Conservation (phyloP, 2,329 filamentous ascomycete species). For the Gremmenia infestans region DNA sequence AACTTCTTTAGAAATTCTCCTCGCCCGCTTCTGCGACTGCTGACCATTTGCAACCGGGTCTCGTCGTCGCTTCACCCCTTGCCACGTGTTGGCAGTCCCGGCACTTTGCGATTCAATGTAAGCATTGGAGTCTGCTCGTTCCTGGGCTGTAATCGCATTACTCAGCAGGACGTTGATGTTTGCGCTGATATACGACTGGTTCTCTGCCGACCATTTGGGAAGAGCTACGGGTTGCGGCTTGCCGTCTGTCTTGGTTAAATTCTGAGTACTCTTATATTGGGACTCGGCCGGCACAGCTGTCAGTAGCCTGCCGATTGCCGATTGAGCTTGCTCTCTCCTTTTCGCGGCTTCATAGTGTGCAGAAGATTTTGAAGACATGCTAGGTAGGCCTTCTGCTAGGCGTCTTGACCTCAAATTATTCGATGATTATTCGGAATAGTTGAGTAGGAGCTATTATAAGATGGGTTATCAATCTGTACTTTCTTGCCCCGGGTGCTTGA, state of each 20-base stretch:
- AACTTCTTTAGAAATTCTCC: background rate
- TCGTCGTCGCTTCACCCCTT: background rate
- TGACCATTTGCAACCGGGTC: background rate
- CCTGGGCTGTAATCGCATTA: background rate
- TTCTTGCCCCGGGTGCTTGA: too few relatives aligned
- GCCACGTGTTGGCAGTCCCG: too few relatives aligned
- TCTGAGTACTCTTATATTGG: background rate
- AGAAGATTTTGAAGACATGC: background rate
- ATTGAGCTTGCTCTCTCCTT: background rate
- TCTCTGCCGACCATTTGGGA: background rate
- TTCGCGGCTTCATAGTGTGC: background rate
- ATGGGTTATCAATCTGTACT: too few relatives aligned
- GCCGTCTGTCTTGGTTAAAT: too few relatives aligned
- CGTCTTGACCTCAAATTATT: background rate
- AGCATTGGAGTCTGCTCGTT: background rate
- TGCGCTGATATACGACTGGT: background rate
- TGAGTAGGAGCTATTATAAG: too few relatives aligned
- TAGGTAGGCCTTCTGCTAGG: background rate
- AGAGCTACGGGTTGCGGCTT: background rate
- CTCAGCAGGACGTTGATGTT: background rate
- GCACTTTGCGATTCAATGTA: background rate
- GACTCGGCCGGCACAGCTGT: background rate
- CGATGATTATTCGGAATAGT: too few relatives aligned
- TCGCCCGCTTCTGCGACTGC: background rate
- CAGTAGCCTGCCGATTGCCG: background rate